Conservation (phyloP, 768 basidiomycete genomes). For the Podaxis mareebaensis region DNA sequence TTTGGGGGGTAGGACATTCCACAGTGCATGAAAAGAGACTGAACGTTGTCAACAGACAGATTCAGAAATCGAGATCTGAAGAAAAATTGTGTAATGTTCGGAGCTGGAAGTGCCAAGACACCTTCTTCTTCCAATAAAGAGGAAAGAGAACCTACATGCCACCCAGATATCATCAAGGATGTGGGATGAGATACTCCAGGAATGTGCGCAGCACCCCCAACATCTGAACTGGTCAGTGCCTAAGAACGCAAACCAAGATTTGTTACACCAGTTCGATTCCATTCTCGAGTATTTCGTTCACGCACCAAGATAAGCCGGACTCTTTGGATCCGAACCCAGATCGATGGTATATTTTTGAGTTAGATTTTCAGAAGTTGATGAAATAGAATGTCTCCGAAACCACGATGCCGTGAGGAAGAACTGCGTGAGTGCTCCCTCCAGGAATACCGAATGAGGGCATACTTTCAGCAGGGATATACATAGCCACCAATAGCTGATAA, state of each 20-base stretch:
- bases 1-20: neutral
- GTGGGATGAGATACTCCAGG: slow-evolving; percentile 1
- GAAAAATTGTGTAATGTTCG: too few relatives aligned
- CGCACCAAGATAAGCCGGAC: slow-evolving; percentile 1
- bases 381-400: neutral
- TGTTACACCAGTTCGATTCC: slow-evolving; percentile 1
- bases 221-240: neutral
- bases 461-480: slow-evolving; percentile 7
- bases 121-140: neutral
- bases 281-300: neutral
- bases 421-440: neutral
- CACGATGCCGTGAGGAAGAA: neutral
- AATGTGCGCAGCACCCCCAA: slow-evolving; percentile 8
- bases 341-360: slow-evolving; percentile 1
- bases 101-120: slow-evolving; percentile 2
- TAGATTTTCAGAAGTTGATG: slow-evolving; percentile 6
- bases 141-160: slow-evolving; percentile 7
- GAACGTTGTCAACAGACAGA: neutral
- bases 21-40: neutral
- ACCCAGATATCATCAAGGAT: neutral
- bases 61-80: slow-evolving; percentile 4
- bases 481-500: slow-evolving; percentile 3
- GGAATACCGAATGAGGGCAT: neutral
- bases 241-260: neutral
- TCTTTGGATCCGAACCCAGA: neutral